Evolutionary conservation across 2,329 filamentous ascomycete genomes (phyloP).

Genomic region (Alternaria tenuissima): DNA sequence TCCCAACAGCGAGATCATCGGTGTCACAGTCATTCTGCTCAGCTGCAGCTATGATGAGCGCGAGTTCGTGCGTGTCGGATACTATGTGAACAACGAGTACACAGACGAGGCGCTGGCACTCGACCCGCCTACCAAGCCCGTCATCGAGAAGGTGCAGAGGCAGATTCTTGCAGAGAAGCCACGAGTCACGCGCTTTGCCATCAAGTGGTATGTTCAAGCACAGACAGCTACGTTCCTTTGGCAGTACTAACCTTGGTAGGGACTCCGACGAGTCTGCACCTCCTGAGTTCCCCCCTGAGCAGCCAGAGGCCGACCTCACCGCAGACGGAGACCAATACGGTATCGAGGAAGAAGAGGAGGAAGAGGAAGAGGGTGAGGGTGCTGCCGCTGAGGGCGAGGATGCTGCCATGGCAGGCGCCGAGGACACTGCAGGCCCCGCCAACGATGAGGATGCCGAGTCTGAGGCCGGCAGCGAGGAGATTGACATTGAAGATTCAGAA

Average conservation of each 20-base stretch:
- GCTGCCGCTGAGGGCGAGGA: slow-evolving; percentile 66
- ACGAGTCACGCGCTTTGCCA: slow-evolving; percentile 94
- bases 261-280: slow-evolving; percentile 97
- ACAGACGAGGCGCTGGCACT: slow-evolving; percentile 87
- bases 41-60: slow-evolving; percentile 96
- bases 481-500: slow-evolving; percentile 78
- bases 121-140: slow-evolving; percentile 89
- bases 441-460: slow-evolving; percentile 73
- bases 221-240: neutral
- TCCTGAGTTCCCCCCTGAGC: slow-evolving; percentile 94
- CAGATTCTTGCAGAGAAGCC: slow-evolving; percentile 98
- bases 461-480: slow-evolving; percentile 79
- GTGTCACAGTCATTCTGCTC: slow-evolving; percentile 95
- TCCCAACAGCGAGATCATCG: slow-evolving; percentile 92
- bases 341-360: slow-evolving; percentile 77
- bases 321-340: slow-evolving; percentile 89
- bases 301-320: slow-evolving; percentile 89
- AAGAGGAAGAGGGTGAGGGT: slow-evolving; percentile 68
- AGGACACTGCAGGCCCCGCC: slow-evolving; percentile 60
- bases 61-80: slow-evolving; percentile 97
- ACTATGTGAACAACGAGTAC: slow-evolving; percentile 99
- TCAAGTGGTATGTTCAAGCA: slow-evolving; percentile 80
- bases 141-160: slow-evolving; percentile 89
- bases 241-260: slow-evolving; percentile 62
- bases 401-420: slow-evolving; percentile 77